Evolutionary conservation across 1,284 basidiomycete species (phyloP).

Genomic region (Melampsora americana): DNA sequence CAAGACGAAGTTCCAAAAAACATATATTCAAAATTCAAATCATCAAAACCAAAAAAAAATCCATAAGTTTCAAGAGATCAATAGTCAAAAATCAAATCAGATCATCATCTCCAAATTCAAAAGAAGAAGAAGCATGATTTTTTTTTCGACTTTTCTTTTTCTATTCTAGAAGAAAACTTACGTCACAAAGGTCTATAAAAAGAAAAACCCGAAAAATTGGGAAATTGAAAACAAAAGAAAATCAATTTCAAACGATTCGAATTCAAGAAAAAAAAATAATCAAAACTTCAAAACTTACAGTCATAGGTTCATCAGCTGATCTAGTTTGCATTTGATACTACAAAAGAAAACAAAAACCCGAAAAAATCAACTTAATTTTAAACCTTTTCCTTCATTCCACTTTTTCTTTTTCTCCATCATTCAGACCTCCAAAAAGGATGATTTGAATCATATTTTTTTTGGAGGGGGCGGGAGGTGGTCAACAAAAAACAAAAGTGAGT

Average conservation of each 20-base stretch:
- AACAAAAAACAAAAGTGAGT: slow-evolving; percentile 2
- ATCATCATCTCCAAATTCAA: no score
- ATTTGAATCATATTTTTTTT: background rate
- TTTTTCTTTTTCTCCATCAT: no score
- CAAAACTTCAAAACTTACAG: slow-evolving; percentile 60
- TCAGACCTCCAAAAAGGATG: background rate
- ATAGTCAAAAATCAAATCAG: no score
- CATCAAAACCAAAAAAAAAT: background rate
- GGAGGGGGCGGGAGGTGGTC: background rate
- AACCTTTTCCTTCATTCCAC: no score
- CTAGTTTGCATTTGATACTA: slow-evolving; percentile 70
- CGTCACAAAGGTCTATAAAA: slow-evolving; percentile 1
- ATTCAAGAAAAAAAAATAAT: slow-evolving; percentile 21
- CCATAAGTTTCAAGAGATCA: no score
- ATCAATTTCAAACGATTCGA: no score
- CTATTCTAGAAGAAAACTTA: no score
- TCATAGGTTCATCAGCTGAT: slow-evolving; percentile 95
- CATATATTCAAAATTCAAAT: background rate
- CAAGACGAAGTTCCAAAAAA: background rate
- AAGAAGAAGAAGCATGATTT: no score
- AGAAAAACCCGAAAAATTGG: background rate
- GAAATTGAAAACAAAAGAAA: no score
- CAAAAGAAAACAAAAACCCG: background rate
- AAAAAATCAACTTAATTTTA: background rate
- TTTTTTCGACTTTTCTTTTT: no score